Conservation (phyloP, 768 basidiomycete species). For the Gautieria morchelliformis region DNA sequence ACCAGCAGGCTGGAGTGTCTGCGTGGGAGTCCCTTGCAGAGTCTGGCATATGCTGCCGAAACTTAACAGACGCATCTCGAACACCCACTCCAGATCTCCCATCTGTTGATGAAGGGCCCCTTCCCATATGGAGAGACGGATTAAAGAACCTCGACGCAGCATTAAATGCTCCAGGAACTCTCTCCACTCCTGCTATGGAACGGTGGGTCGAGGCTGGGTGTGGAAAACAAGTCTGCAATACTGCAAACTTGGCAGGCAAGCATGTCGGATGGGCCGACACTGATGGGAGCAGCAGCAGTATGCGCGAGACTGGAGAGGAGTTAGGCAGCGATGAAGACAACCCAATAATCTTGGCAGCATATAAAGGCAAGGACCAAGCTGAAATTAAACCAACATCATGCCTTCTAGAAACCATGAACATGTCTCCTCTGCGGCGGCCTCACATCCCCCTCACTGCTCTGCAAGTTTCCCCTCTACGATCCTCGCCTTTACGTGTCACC, state of each 20-base stretch:
- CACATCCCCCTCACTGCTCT: slow-evolving; percentile 15
- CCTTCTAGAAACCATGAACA: not conserved
- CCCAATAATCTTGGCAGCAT: not conserved
- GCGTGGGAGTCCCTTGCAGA: too few species aligned
- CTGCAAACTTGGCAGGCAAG: slow-evolving; percentile 29
- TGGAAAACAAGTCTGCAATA: slow-evolving; percentile 17
- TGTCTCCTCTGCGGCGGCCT: slow-evolving; percentile 7
- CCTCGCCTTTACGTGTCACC: slow-evolving; percentile 17
- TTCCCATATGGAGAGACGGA: not conserved
- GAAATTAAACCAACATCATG: slow-evolving; percentile 18
- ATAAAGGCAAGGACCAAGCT: slow-evolving; percentile 20
- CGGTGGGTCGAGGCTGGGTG: slow-evolving; percentile 37
- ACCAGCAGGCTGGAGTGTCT: too few species aligned
- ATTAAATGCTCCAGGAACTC: slow-evolving; percentile 15
- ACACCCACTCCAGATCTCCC: not conserved
- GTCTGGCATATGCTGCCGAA: too few species aligned
- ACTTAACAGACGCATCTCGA: not conserved
- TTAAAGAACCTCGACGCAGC: not conserved
- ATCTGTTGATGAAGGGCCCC: not conserved
- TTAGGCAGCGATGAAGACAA: slow-evolving; percentile 11
- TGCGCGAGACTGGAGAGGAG: slow-evolving; percentile 13
- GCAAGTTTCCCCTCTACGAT: slow-evolving; percentile 49
- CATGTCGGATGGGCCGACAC: slow-evolving; percentile 37
- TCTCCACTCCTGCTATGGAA: slow-evolving; percentile 46
- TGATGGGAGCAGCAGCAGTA: slow-evolving; percentile 9